Base-by-base conservation (phyloP, 345 rosid genomes). In the Eucalyptus regnans region DNA sequence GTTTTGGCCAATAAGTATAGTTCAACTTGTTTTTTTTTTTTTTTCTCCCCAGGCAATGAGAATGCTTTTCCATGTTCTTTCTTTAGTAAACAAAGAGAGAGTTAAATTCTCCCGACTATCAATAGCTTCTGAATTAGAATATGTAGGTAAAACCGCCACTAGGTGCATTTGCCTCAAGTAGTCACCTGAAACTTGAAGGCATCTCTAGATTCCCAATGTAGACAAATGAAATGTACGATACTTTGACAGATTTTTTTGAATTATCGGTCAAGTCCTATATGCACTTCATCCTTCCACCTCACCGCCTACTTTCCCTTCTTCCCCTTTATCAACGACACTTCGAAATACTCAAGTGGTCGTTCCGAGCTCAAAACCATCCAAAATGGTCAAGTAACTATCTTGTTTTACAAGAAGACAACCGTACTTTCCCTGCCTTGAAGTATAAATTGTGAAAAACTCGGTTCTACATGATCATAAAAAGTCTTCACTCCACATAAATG, bases 251-350 rank as follows among this genome's bases (percentile, higher is more conserved):
- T 62, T 62, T 14, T 62, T 62, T 62, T 62, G 9, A 29, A 62
- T 62, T 62, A 29, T 12, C 8, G 0, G 0, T 51, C 54, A 0
- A 51, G 8, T 16, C 16, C 54, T 2, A 51, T 51, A 54, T 54
- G 25, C 25, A 54, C 11, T 54, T 54, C 60, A 54, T 54, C 27
- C 27, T 20, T 0, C 60, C 25, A 22, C 25, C 60, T 54, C 22
- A 22, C 27, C 60, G 20, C 1, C 11, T 54, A 20, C 25, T 54
- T 54, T 54, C 60, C 25, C 25, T 54, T 18, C 60, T 54, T 54
- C 25, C 60, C 1, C 25, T 54, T 54, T 9, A 54, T 54, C 0
- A 54, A 3, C 27, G 25, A 54, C 60, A 20, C 60, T 54, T 4
- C 1, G 27, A 54, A 54, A 54, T 54, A 22, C 25, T 22, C 23